Conservation (phyloP, 2,329 filamentous ascomycete species). For the Cordyceps cateniannulata region DNA sequence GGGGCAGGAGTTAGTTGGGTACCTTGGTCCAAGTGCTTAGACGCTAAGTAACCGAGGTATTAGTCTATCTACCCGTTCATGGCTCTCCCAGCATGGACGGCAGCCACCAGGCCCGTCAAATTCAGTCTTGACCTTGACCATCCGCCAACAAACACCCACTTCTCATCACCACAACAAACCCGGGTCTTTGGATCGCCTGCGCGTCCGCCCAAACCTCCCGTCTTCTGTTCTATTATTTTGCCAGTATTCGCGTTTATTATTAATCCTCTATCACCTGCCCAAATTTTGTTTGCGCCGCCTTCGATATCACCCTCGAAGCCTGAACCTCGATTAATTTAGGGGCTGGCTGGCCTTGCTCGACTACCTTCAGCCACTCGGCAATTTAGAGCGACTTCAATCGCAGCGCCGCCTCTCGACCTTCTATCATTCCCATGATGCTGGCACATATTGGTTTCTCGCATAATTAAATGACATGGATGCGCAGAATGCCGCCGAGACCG, state of each 20-base stretch:
- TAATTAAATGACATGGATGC: slow-evolving; percentile 63
- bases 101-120: too few relatives aligned
- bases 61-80: too few relatives aligned
- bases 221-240: not conserved
- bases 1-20: too few relatives aligned
- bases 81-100: too few relatives aligned
- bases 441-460: slow-evolving; percentile 41
- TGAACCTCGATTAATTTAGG: slow-evolving; percentile 1
- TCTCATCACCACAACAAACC: slow-evolving; percentile 10
- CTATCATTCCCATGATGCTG: slow-evolving; percentile 46
- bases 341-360: slow-evolving; percentile 2
- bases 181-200: not conserved
- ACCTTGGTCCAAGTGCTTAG: too few relatives aligned
- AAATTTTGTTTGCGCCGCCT: not conserved
- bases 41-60: too few relatives aligned
- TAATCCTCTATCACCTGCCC: not conserved
- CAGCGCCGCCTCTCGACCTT: slow-evolving; percentile 15
- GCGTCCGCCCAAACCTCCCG: not conserved
- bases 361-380: not conserved
- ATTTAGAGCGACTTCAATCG: slow-evolving; percentile 8
- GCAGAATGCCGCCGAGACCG: slow-evolving; percentile 60
- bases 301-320: not conserved
- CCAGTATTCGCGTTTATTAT: not conserved
- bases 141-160: slow-evolving; percentile 11
- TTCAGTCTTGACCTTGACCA: slow-evolving; percentile 6